Base-by-base conservation (phyloP, 305 asterid species). In the Solanum hybrid region DNA sequence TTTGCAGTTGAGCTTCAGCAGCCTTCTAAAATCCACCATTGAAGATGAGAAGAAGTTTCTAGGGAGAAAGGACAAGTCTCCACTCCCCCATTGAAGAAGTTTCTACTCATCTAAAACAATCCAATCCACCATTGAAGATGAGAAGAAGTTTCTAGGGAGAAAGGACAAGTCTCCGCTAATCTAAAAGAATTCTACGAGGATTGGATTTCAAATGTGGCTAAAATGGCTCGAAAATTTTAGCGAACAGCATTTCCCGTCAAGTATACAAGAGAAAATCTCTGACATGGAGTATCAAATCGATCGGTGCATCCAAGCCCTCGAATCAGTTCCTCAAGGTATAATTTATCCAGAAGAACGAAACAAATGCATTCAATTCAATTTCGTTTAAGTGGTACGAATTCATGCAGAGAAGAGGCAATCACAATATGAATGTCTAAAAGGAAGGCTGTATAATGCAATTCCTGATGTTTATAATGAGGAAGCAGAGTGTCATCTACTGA, bases 401-500 rank as follows among this genome's bases (percentile, higher is more conserved):
- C 0, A 8, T 56, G 69, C 11, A 56, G 69, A 7, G 9, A 56
- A 56, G 24, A 56, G 24, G 69, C 10, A 56, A 56, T 56, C 0
- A 56, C 6, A 3, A 2, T 10, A 2, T 56, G 69, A 56, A 17
- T 10, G 0, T 56, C 10, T 56, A 7, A 56, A 56, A 56, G 69
- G 69, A 56, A 17, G 10, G n/a, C 17, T 56, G 2, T 56, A 17
- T 56, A 7, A 56, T 56, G 24, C 69, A 3, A 1, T 56, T 56
- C 24, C 24, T 7, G 24, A 20, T 56, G 69, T 17, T 56, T 56
- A 20, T 1, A 56, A 17, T 9, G 10, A 56, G 69, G 1, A 56
- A 56, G 24, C 24, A 20, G 5, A 56, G 24, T 2, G 1, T 17
- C 24, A 56, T 56, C 24, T 56, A 0, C 0, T 0, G 69, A 56